These are phyloP conservation scores for Aspergillus ochraceoroseus DNA, from an alignment of 2,329 filamentous ascomycete genomes.

Conservation along the genomic window DNA sequence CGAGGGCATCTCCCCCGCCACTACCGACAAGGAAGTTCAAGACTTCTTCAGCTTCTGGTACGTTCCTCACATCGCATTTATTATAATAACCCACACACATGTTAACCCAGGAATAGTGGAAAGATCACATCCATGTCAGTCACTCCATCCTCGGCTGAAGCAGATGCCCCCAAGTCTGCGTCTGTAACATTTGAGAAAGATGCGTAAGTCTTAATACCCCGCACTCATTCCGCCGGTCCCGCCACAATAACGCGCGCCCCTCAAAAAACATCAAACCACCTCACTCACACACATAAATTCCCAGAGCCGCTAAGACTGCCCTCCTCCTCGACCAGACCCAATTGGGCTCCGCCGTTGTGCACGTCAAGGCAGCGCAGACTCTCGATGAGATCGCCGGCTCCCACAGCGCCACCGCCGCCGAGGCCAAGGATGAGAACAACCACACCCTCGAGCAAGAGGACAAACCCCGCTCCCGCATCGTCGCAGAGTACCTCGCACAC, in stretches of 20 bases:
- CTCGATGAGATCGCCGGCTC: conserved; percentile 60
- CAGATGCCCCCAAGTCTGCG: conserved; percentile 68
- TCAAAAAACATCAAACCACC: neutral
- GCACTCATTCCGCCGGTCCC: conserved; percentile 15
- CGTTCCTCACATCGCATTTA: conserved; percentile 25
- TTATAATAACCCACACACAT: too few relatives aligned
- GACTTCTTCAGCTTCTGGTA: conserved; percentile 98
- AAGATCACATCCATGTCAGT: conserved; percentile 84
- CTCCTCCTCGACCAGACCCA: conserved; percentile 96
- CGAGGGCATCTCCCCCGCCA: conserved; percentile 77
- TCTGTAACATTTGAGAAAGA: conserved; percentile 97
- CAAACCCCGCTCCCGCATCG: conserved; percentile 88
- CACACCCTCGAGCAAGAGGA: conserved; percentile 87
- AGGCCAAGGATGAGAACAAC: conserved; percentile 50
- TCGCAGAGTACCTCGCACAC: conserved; percentile 94
- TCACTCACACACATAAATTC: conserved; percentile 8
- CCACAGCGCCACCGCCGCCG: conserved; percentile 53
- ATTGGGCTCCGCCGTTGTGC: conserved; percentile 68
- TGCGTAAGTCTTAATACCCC: conserved; percentile 54
- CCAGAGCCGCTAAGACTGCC: conserved; percentile 81
- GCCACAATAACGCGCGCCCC: conserved; percentile 9
- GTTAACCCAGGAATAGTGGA: too few relatives aligned
- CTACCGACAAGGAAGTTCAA: conserved; percentile 82
- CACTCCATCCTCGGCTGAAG: conserved; percentile 52
- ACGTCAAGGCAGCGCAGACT: conserved; percentile 68